Base-by-base conservation (phyloP, 805 yeast species). In the Candida railenensis region DNA sequence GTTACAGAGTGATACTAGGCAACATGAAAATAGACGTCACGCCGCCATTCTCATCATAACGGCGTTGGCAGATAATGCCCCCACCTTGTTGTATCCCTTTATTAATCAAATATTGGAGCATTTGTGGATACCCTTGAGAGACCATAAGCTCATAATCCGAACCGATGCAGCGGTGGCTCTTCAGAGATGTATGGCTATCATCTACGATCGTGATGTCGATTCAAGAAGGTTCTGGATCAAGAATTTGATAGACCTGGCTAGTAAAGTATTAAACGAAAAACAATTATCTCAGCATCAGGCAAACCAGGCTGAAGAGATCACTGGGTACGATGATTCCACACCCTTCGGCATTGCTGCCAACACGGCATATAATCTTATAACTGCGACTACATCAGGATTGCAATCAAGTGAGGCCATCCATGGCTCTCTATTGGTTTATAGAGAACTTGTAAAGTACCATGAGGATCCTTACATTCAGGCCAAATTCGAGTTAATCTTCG, bases 91-190 rank as follows among this genome's bases (percentile, higher is more conserved):
- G 43, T 87, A 87, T 59, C 80, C 83, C 32, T 88, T 87, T 62
- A 85, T 89, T 28, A 82, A 85, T 49, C 85, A 86, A 36, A 84
- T 91, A 15, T 70, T 92, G 46, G 88, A 87, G 40, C 84, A 87
- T 54, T 80, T 94, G 15, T 92, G 97, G 97, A 76, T 83, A 34
- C 96, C 95, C 0, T 69, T 94, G 37, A 75, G 92, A 50, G 98
- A 94, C 62, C 76, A 82, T 16, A 90, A 88, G 56, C 69, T 82
- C 16, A 74, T 79, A 1, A 84, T 92, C 36, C 74, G 98, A 54
- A 76, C 76, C 46, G 98, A 92, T 60, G 85, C 97, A 0, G 96
- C 97, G 0, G 74, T 80, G 1, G 84, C 96, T 1, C 68, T 94
- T 46, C 85, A 85, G 21, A 80, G 82, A 47, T 89, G 97, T 61